Percentiles rank a stretch among this genome's conserved stretches.
Conservation (phyloP, 805 yeast genomes). For the Wickerhamomyces hampshirensis region DNA sequence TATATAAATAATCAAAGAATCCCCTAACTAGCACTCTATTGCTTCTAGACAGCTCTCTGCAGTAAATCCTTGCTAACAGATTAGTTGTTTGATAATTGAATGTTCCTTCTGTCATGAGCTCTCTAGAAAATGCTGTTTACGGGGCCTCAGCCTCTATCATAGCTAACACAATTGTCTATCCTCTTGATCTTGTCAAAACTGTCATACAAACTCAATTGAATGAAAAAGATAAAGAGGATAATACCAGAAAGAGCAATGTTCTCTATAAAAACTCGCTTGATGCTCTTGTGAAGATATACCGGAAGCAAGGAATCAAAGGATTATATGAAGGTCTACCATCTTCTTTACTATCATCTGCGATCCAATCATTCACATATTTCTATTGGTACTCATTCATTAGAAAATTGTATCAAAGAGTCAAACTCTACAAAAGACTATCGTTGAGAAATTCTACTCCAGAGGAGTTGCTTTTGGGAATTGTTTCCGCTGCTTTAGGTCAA, state of each 20-base stretch:
- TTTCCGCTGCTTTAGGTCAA: slow-evolving; percentile 81
- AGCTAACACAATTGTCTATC: slow-evolving; percentile 77
- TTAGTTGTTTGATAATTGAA: too few species aligned
- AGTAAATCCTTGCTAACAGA: too few species aligned
- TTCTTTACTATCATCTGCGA: slow-evolving; percentile 64
- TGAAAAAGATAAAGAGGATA: slow-evolving; percentile 7
- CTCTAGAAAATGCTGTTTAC: slow-evolving; percentile 69
- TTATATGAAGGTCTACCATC: slow-evolving; percentile 71
- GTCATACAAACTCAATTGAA: slow-evolving; percentile 64
- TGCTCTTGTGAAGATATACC: slow-evolving; percentile 53
- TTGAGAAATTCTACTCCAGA: slow-evolving; percentile 46
- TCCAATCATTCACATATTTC: slow-evolving; percentile 78
- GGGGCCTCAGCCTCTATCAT: slow-evolving; percentile 80
- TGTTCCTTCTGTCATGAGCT: slow-evolving; percentile 40
- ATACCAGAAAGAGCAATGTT: slow-evolving; percentile 18
- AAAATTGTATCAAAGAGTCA: slow-evolving; percentile 38
- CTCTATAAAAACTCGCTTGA: slow-evolving; percentile 56
- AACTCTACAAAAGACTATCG: slow-evolving; percentile 24
- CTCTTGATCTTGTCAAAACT: slow-evolving; percentile 74
- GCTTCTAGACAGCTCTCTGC: not conserved
- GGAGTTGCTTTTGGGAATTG: slow-evolving; percentile 70
- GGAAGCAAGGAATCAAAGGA: slow-evolving; percentile 57
- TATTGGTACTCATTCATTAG: slow-evolving; percentile 82
- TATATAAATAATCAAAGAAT: too few species aligned
- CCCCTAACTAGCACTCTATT: too few species aligned